phyloP scores from a whole-genome alignment of 192 early-diverging fungal species.

The Geranomyces variabilis region DNA sequence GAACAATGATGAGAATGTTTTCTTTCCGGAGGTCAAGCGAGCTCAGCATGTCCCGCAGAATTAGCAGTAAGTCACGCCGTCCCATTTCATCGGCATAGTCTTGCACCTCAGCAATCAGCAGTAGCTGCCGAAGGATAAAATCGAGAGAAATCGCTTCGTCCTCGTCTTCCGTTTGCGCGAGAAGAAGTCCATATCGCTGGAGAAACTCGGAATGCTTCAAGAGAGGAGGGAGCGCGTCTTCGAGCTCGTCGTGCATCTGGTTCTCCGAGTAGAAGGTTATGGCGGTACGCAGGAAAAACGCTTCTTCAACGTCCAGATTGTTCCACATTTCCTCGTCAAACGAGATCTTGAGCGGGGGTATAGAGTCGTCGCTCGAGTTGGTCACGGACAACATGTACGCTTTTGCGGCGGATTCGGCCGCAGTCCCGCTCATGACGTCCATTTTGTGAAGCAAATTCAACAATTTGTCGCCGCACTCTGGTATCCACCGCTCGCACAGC shows the following conservation, averaged over 20 bases:
- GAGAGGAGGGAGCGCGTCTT: slow-evolving; percentile 22
- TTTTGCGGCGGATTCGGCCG: slow-evolving; percentile 16
- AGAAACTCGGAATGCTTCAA: slow-evolving; percentile 21
- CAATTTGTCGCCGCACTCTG: slow-evolving; percentile 18
- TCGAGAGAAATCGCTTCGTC: slow-evolving; percentile 55
- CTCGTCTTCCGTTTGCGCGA: slow-evolving; percentile 53
- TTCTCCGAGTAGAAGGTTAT: slow-evolving; percentile 20
- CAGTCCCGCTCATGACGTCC: slow-evolving; percentile 21
- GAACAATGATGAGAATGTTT: slow-evolving; percentile 75
- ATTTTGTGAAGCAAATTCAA: slow-evolving; percentile 21
- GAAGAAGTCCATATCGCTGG: slow-evolving; percentile 48
- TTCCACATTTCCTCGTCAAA: slow-evolving; percentile 49
- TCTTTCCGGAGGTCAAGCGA: slow-evolving; percentile 75
- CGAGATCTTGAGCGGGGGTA: not conserved
- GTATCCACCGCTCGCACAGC: slow-evolving; percentile 40
- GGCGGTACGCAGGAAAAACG: slow-evolving; percentile 36
- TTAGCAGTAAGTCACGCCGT: slow-evolving; percentile 74
- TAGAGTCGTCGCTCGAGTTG: not conserved
- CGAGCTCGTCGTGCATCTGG: slow-evolving; percentile 35
- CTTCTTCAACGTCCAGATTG: slow-evolving; percentile 57
- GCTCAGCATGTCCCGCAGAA: slow-evolving; percentile 77
- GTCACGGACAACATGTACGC: slow-evolving; percentile 21
- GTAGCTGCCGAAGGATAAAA: slow-evolving; percentile 73
- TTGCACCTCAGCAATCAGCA: slow-evolving; percentile 73
- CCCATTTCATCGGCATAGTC: slow-evolving; percentile 92